phyloP scores from a whole-genome alignment of 1,284 basidiomycete species.

The Singerocomus inundabilis region DNA sequence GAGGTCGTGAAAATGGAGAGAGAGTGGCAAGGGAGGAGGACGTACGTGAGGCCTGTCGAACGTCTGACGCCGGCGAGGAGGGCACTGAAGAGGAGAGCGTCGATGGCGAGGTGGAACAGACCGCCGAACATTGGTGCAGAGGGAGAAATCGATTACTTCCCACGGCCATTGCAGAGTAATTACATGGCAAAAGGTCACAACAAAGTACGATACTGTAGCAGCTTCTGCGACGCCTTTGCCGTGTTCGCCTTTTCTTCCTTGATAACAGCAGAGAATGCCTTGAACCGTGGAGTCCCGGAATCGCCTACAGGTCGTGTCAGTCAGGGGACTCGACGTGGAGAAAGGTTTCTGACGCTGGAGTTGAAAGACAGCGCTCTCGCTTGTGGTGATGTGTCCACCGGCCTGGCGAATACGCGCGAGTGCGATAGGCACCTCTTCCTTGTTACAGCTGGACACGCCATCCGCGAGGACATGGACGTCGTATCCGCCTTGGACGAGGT shows the following conservation, averaged over 20 bases:
- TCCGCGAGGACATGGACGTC: conserved; percentile 78
- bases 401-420: conserved; percentile 68
- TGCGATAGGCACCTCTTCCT: conserved; percentile 63
- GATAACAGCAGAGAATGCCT: conserved; percentile 67
- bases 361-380: conserved; percentile 81
- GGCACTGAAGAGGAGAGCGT: conserved; percentile 73
- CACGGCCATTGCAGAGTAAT: conserved; percentile 1
- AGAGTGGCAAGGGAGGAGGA: conserved; percentile 1
- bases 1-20: conserved; percentile 4
- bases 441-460: conserved; percentile 81
- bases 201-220: conserved; percentile 28
- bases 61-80: conserved; percentile 79
- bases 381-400: conserved; percentile 77
- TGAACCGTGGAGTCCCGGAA: conserved; percentile 68
- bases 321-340: conserved; percentile 12
- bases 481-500: conserved; percentile 54
- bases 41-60: conserved; percentile 79
- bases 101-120: conserved; percentile 71
- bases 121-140: conserved; percentile 51
- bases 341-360: conserved; percentile 51
- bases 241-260: conserved; percentile 77
- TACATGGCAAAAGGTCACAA: conserved; percentile 11
- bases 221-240: conserved; percentile 36
- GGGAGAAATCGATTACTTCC: conserved; percentile 4
- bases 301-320: conserved; percentile 46